Percentiles rank a stretch among this genome's conserved stretches.
These are phyloP conservation scores for Fraxinus dipetala DNA, from an alignment of 305 asterid genomes.

Conservation along the genomic window DNA sequence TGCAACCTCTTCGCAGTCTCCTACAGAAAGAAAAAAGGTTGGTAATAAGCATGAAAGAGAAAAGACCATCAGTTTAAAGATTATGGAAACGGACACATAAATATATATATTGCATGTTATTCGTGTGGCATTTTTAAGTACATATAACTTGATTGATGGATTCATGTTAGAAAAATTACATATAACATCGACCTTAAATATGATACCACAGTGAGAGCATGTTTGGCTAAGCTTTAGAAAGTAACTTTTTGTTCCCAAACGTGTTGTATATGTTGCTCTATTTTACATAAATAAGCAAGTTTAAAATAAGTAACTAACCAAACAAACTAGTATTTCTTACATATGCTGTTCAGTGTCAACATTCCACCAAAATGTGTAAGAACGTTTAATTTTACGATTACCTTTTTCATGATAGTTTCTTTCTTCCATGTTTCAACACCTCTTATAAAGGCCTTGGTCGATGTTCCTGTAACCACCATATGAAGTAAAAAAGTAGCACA, in stretches of 20 bases:
- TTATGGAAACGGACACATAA: not conserved
- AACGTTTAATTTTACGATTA: not conserved
- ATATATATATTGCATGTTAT: not conserved
- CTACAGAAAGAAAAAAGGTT: constrained; percentile 35
- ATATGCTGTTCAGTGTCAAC: not conserved
- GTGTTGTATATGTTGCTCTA: not conserved
- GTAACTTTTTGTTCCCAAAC: not conserved
- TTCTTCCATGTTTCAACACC: constrained; percentile 62
- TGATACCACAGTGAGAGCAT: not conserved
- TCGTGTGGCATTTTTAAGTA: not conserved
- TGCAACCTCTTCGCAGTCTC: constrained; percentile 45
- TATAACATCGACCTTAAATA: not conserved
- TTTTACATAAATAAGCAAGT: not conserved
- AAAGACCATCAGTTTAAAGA: not conserved
- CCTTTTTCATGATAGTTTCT: constrained; percentile 56
- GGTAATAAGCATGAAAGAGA: constrained; percentile 12
- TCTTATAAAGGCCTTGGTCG: constrained; percentile 55
- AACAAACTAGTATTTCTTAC: not conserved
- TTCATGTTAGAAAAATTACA: not conserved
- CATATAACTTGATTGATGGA: not conserved
- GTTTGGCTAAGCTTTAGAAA: not conserved
- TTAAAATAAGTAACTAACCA: not conserved
- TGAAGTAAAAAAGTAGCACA: constrained; percentile 8
- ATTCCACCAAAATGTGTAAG: not conserved
- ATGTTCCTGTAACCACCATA: constrained; percentile 40